Percentiles rank a stretch among this genome's conserved stretches.
These are phyloP conservation scores for Exophiala bonariae DNA, from an alignment of 2,329 filamentous ascomycete genomes.

Conservation along the genomic window DNA sequence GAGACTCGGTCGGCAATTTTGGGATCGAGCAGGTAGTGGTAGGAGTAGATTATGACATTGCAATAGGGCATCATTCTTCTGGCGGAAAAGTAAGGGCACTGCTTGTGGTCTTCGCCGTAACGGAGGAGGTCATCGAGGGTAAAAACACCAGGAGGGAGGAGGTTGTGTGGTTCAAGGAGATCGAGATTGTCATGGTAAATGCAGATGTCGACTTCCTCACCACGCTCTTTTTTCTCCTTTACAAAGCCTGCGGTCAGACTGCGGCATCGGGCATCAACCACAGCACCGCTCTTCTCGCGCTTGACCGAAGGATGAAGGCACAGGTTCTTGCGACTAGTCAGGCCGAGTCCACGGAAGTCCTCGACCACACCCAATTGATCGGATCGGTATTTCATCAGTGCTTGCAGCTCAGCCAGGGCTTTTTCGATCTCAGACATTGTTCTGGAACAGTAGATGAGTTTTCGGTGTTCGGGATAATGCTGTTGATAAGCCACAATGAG, in stretches of 20 bases:
- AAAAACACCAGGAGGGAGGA: slow-evolving; percentile 93
- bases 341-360: slow-evolving; percentile 86
- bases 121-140: slow-evolving; percentile 84
- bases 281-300: slow-evolving; percentile 87
- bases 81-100: slow-evolving; percentile 96
- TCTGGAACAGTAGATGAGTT: slow-evolving; percentile 97
- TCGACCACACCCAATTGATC: slow-evolving; percentile 87
- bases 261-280: slow-evolving; percentile 94
- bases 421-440: slow-evolving; percentile 99
- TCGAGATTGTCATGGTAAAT: slow-evolving; percentile 98
- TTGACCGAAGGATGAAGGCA: slow-evolving; percentile 96
- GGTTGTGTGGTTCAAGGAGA: slow-evolving; percentile 87
- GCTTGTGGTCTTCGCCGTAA: slow-evolving; percentile 93
- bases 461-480: slow-evolving; percentile 86
- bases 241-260: slow-evolving; percentile 96
- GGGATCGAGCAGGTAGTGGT: slow-evolving; percentile 95
- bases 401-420: slow-evolving; percentile 85
- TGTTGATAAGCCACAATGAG: slow-evolving; percentile 97
- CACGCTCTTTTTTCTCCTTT: slow-evolving; percentile 93
- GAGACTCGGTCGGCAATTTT: slow-evolving; percentile 97
- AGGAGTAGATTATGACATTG: slow-evolving; percentile 99
- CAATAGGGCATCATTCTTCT: slow-evolving; percentile 99
- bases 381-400: slow-evolving; percentile 90
- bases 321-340: slow-evolving; percentile 96
- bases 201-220: slow-evolving; percentile 91